These are phyloP conservation scores for Harringtonia aguacate DNA, from an alignment of 2,329 filamentous ascomycete species.

Conservation along the genomic window DNA sequence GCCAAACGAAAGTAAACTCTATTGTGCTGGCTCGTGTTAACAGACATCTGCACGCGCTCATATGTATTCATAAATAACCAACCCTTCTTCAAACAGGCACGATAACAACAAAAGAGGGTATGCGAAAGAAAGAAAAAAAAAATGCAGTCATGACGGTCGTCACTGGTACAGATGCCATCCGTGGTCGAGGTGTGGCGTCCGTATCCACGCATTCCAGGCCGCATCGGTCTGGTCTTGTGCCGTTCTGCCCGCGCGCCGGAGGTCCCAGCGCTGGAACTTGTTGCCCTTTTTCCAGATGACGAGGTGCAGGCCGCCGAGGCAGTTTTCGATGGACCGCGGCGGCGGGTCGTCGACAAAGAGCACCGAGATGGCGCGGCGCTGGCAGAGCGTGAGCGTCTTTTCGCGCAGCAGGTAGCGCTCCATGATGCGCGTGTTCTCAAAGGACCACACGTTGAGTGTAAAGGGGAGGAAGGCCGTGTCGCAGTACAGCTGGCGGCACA, in stretches of 20 bases:
- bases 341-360: constrained; percentile 19
- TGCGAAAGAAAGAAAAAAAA: too few relatives aligned
- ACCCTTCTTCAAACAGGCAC: too few relatives aligned
- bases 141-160: too few relatives aligned
- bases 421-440: constrained; percentile 20
- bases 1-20: too few relatives aligned
- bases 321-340: constrained; percentile 15
- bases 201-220: too few relatives aligned
- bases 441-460: constrained; percentile 23
- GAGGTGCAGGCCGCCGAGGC: constrained; percentile 19
- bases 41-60: too few relatives aligned
- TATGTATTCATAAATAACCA: too few relatives aligned
- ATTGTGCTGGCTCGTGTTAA: too few relatives aligned
- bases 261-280: constrained; percentile 5
- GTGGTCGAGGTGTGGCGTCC: not conserved
- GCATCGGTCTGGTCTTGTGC: too few relatives aligned
- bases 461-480: constrained; percentile 24
- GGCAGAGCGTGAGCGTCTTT: constrained; percentile 16
- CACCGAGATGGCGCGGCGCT: constrained; percentile 20
- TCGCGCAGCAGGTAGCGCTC: constrained; percentile 23
- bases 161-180: not conserved
- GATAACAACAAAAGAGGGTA: too few relatives aligned
- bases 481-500: constrained; percentile 25
- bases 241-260: not conserved
- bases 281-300: constrained; percentile 13